Conservation (phyloP, 352 stramenopile species). For the Chloridella minuta region DNA sequence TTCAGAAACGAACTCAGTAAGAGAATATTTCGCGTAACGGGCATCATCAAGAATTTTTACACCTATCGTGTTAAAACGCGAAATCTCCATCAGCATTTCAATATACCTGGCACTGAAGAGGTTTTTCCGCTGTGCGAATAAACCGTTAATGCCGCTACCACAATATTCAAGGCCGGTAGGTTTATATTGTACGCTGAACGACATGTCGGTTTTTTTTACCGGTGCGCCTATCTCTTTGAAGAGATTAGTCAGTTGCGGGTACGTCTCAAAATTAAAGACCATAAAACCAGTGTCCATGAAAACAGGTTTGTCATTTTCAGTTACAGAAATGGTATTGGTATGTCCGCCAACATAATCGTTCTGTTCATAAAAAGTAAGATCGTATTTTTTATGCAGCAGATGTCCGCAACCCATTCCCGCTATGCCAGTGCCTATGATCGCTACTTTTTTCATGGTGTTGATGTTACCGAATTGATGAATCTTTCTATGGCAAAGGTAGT, state of each 20-base stretch:
- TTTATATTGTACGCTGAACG: slow-evolving; percentile 13
- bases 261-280: slow-evolving; percentile 20
- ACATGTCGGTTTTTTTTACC: slow-evolving; percentile 17
- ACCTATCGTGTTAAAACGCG: slow-evolving; percentile 11
- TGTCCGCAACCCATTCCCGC: slow-evolving; percentile 11
- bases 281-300: slow-evolving; percentile 19
- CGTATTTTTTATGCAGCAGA: not conserved
- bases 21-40: slow-evolving; percentile 7
- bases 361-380: slow-evolving; percentile 18
- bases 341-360: slow-evolving; percentile 18
- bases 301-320: not conserved
- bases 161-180: slow-evolving; percentile 15
- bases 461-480: too few relatives aligned
- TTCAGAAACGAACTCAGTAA: slow-evolving; percentile 16
- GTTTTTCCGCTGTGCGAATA: slow-evolving; percentile 18
- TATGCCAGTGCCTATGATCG: slow-evolving; percentile 18
- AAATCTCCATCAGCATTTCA: slow-evolving; percentile 16
- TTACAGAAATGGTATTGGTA: slow-evolving; percentile 12
- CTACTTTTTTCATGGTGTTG: too few relatives aligned
- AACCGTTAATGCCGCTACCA: not conserved
- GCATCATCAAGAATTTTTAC: slow-evolving; percentile 15
- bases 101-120: slow-evolving; percentile 12
- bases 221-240: slow-evolving; percentile 19
- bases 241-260: slow-evolving; percentile 17
- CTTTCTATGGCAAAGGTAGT: too few relatives aligned